phyloP scores from a whole-genome alignment of 495 filamentous ascomycete genomes.

The Melanomma pulvis-pyrius region DNA sequence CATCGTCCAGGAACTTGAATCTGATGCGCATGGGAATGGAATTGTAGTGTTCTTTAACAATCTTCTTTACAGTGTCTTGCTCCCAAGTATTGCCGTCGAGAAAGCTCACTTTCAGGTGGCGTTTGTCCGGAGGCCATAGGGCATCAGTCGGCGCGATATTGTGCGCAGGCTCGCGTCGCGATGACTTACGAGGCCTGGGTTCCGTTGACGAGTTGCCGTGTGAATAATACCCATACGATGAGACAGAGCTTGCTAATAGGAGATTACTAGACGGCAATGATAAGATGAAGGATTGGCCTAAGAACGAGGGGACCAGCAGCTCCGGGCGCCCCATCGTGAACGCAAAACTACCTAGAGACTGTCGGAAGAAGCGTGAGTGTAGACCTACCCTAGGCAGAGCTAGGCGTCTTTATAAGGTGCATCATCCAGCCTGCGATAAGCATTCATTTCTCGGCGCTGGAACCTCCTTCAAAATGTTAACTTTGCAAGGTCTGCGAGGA shows the following conservation, averaged over 20 bases:
- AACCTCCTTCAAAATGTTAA: too few species aligned
- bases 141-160: not conserved
- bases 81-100: not conserved
- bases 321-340: not conserved
- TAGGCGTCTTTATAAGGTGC: too few species aligned
- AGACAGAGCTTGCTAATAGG: too few species aligned
- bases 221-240: too few species aligned
- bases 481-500: too few species aligned
- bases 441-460: too few species aligned
- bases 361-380: too few species aligned
- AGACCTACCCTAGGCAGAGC: too few species aligned
- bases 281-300: not conserved
- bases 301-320: not conserved
- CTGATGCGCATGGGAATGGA: not conserved
- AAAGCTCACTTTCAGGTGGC: not conserved
- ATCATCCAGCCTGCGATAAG: too few species aligned
- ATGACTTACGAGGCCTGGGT: too few species aligned
- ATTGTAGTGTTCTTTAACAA: not conserved
- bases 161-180: not conserved
- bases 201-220: too few species aligned
- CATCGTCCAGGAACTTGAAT: not conserved
- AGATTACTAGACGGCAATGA: not conserved
- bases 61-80: not conserved
- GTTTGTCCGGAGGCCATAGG: not conserved
- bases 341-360: not conserved